Conservation (phyloP, 352 stramenopile genomes). For the Phytophthora ohioensis region DNA sequence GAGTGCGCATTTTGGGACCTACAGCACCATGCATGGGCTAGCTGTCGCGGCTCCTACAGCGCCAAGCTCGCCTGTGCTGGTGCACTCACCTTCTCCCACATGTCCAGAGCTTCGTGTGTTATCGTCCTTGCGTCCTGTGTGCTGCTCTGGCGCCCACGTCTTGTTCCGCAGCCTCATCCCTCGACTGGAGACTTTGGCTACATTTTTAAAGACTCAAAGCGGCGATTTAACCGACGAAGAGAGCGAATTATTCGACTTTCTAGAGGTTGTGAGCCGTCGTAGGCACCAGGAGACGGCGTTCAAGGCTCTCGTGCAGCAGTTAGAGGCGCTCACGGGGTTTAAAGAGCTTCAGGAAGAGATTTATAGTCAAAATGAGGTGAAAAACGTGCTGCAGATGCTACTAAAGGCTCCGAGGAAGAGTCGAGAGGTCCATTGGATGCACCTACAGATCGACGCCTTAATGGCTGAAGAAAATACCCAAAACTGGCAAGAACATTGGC, state of each 20-base stretch:
- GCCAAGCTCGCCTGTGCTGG: not conserved
- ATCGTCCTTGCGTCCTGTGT: not conserved
- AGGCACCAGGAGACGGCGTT: constrained; percentile 29
- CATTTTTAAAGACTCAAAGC: not conserved
- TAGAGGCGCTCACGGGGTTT: constrained; percentile 2
- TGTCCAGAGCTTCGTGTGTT: constrained; percentile 6
- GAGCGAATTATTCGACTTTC: constrained; percentile 8
- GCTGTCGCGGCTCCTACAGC: not conserved
- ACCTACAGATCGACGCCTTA: constrained; percentile 36
- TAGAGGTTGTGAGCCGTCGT: constrained; percentile 11
- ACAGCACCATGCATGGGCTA: too few relatives aligned
- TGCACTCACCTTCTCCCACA: not conserved
- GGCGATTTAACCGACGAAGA: not conserved
- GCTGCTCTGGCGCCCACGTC: constrained; percentile 1
- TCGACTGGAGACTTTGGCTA: constrained; percentile 16
- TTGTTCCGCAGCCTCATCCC: constrained; percentile 24
- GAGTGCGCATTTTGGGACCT: too few relatives aligned
- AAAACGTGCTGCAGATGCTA: constrained; percentile 15
- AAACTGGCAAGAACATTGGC: constrained; percentile 33
- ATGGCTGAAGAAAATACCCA: constrained; percentile 2
- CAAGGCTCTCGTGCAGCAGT: constrained; percentile 12
- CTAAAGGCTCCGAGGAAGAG: constrained; percentile 22
- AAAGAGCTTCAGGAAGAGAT: not conserved
- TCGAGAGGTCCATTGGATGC: constrained; percentile 37
- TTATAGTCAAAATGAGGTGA: not conserved